Evolutionary conservation across 2,329 filamentous ascomycete genomes (phyloP).

Genomic region (Apiospora aurea): DNA sequence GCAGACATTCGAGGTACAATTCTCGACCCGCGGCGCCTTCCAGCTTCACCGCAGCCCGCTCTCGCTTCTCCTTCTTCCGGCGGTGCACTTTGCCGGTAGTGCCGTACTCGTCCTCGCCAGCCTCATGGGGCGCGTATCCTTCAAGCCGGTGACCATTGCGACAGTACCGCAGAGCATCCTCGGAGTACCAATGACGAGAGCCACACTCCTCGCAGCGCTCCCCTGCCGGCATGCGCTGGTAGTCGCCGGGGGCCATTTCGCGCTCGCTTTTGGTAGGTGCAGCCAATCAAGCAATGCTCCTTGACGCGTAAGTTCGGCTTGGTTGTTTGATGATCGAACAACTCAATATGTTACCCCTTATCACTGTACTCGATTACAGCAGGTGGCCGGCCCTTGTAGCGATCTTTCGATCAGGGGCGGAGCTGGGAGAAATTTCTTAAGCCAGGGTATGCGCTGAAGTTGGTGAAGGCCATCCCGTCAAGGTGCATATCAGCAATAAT

Average conservation of each 20-base stretch:
- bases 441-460: background rate
- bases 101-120: slow-evolving; percentile 72
- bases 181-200: slow-evolving; percentile 73
- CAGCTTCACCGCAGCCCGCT: slow-evolving; percentile 63
- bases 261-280: background rate
- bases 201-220: slow-evolving; percentile 71
- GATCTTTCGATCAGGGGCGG: background rate
- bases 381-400: background rate
- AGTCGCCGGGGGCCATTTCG: slow-evolving; percentile 50
- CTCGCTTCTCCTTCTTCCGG: slow-evolving; percentile 63
- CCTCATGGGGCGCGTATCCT: slow-evolving; percentile 63
- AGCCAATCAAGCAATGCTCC: background rate
- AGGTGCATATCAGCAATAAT: slow-evolving; percentile 17
- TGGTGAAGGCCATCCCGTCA: slow-evolving; percentile 1
- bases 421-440: background rate
- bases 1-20: slow-evolving; percentile 83
- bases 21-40: slow-evolving; percentile 73
- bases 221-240: slow-evolving; percentile 59
- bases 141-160: slow-evolving; percentile 81
- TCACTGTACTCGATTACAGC: background rate
- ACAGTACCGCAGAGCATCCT: slow-evolving; percentile 82
- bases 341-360: background rate
- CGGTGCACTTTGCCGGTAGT: slow-evolving; percentile 61
- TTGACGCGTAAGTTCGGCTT: background rate
- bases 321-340: background rate